These are phyloP conservation scores for Microbotryum violaceum DNA, from an alignment of 1,284 basidiomycete species.

Conservation along the genomic window DNA sequence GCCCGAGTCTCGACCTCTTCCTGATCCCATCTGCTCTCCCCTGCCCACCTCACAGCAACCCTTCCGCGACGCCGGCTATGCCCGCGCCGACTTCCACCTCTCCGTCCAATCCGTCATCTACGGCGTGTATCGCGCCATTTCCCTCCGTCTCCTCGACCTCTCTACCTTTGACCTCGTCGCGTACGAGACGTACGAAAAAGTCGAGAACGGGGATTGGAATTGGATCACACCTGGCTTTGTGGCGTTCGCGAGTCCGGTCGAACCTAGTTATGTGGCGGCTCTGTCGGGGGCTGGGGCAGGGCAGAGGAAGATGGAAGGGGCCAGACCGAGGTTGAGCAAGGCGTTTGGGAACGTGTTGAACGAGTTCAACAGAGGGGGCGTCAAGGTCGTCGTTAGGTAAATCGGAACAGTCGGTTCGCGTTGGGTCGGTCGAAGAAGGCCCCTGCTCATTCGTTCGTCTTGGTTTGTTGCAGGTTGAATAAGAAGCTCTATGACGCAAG, in stretches of 20 bases:
- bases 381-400: constrained; percentile 74
- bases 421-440: background rate
- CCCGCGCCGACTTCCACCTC: constrained; percentile 84
- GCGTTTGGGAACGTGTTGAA: constrained; percentile 82
- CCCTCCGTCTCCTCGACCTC: constrained; percentile 80
- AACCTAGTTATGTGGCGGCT: constrained; percentile 43
- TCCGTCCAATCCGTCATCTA: constrained; percentile 73
- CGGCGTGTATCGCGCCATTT: constrained; percentile 90
- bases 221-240: constrained; percentile 60
- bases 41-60: constrained; percentile 45
- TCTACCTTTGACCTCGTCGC: constrained; percentile 74
- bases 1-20: background rate
- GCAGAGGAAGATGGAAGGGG: constrained; percentile 41
- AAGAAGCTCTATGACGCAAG: constrained; percentile 85
- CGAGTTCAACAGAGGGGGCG: constrained; percentile 77
- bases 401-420: background rate
- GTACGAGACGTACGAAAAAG: constrained; percentile 89
- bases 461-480: constrained; percentile 55
- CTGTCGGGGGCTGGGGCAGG: constrained; percentile 52
- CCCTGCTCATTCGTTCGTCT: background rate
- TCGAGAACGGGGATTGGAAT: constrained; percentile 93
- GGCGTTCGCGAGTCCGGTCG: constrained; percentile 91
- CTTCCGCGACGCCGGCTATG: constrained; percentile 92
- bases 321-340: constrained; percentile 64
- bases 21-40: background rate